Evolutionary conservation across 371 early-diverging fungal species (phyloP).

Genomic region (Mucor indicus): DNA sequence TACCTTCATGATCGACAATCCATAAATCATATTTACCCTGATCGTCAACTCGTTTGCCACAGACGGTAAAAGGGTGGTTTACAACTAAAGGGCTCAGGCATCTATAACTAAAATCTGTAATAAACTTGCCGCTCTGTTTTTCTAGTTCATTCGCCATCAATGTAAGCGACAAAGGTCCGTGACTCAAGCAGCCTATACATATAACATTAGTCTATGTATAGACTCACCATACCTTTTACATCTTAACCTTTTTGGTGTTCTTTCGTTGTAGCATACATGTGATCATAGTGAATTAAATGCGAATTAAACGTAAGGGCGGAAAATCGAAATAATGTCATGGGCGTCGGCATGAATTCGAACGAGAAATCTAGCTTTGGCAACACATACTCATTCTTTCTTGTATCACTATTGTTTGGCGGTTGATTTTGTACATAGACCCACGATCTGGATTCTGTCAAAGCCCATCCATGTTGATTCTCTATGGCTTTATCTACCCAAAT

Average conservation of each 20-base stretch:
- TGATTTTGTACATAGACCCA: conserved; percentile 76
- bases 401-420: conserved; percentile 10
- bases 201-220: not conserved
- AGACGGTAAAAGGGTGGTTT: conserved; percentile 47
- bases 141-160: conserved; percentile 59
- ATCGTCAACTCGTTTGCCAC: conserved; percentile 1
- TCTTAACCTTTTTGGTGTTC: conserved; percentile 65
- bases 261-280: conserved; percentile 54
- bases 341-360: conserved; percentile 48
- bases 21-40: conserved; percentile 60
- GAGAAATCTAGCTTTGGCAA: conserved; percentile 48
- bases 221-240: not conserved
- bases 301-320: conserved; percentile 82
- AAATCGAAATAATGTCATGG: conserved; percentile 74
- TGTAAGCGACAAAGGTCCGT: conserved; percentile 77
- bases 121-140: conserved; percentile 32
- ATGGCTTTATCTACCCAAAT: conserved; percentile 59
- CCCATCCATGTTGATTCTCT: conserved; percentile 58
- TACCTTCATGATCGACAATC: conserved; percentile 61
- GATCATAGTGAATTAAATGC: conserved; percentile 81
- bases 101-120: conserved; percentile 59
- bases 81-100: conserved; percentile 64
- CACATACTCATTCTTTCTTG: conserved; percentile 1
- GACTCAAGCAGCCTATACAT: conserved; percentile 58
- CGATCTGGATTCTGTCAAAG: conserved; percentile 62